A percentile compares a stretch with the other conserved stretches of the same genome.
phyloP scores from a whole-genome alignment of 345 rosid genomes.

The Angophora floribunda region DNA sequence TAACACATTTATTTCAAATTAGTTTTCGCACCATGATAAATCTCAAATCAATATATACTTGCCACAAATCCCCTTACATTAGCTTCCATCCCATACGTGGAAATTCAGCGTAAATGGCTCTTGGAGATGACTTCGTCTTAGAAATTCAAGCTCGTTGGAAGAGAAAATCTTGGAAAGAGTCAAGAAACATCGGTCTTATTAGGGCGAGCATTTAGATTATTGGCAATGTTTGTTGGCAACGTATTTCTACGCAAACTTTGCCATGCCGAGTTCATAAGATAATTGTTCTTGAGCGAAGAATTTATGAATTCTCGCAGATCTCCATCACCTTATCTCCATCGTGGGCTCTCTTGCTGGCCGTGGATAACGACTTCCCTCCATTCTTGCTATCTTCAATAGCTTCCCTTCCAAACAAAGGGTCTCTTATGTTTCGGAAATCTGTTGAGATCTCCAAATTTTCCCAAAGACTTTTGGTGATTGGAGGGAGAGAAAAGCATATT shows the following conservation, averaged over 20 bases:
- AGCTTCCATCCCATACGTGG: neutral
- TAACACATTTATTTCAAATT: neutral
- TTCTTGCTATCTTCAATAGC: neutral
- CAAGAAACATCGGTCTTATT: rapidly evolving
- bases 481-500: neutral
- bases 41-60: neutral
- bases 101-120: neutral
- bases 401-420: neutral
- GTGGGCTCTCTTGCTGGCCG: neutral
- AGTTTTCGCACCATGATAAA: neutral
- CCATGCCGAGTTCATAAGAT: neutral
- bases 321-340: neutral
- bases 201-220: neutral
- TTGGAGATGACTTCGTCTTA: neutral
- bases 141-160: neutral
- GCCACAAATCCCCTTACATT: neutral
- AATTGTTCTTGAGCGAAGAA: neutral
- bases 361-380: neutral
- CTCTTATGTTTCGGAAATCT: neutral
- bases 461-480: neutral
- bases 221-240: neutral
- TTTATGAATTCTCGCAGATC: neutral
- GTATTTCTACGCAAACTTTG: neutral
- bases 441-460: neutral
- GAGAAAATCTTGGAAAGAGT: neutral